A percentile compares a stretch with the other conserved stretches of the same genome.
Conservation (phyloP, 1,284 basidiomycete genomes). For the Apiotrichum mycotoxinovorans region DNA sequence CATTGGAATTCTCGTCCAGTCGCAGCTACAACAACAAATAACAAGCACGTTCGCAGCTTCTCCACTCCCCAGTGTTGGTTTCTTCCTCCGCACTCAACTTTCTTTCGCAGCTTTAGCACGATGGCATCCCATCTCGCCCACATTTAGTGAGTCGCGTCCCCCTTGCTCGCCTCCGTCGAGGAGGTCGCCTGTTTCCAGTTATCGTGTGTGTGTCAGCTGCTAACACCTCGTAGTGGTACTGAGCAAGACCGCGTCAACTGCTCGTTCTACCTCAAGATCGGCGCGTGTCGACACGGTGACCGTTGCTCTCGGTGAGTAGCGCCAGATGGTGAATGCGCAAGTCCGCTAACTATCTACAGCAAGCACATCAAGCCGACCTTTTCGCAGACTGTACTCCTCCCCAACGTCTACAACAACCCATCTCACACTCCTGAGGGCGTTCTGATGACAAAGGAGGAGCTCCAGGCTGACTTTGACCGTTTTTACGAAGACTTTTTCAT, state of each 20-base stretch:
- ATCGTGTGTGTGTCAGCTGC: neutral
- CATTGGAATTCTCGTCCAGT: neutral
- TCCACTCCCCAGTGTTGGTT: neutral
- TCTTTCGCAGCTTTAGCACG: neutral
- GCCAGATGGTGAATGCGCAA: neutral
- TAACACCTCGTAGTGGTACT: conserved; percentile 41
- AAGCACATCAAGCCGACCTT: conserved; percentile 98
- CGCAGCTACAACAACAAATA: neutral
- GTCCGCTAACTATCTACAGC: conserved; percentile 51
- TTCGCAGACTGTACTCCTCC: conserved; percentile 93
- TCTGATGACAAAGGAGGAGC: conserved; percentile 62
- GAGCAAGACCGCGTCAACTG: conserved; percentile 52
- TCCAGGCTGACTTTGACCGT: conserved; percentile 93
- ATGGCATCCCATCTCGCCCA: conserved; percentile 50
- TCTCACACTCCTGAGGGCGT: conserved; percentile 77
- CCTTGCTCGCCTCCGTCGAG: no score
- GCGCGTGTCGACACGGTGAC: conserved; percentile 50
- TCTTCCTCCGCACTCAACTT: neutral
- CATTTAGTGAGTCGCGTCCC: conserved; percentile 44
- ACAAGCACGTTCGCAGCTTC: neutral
- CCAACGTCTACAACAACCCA: conserved; percentile 99
- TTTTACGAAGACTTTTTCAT: conserved; percentile 95
- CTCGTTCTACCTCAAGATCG: conserved; percentile 52
- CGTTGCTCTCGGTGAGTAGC: conserved; percentile 44
- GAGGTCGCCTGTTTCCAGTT: neutral